Conservation (phyloP, 2,329 filamentous ascomycete genomes). For the Alternaria sp. region DNA sequence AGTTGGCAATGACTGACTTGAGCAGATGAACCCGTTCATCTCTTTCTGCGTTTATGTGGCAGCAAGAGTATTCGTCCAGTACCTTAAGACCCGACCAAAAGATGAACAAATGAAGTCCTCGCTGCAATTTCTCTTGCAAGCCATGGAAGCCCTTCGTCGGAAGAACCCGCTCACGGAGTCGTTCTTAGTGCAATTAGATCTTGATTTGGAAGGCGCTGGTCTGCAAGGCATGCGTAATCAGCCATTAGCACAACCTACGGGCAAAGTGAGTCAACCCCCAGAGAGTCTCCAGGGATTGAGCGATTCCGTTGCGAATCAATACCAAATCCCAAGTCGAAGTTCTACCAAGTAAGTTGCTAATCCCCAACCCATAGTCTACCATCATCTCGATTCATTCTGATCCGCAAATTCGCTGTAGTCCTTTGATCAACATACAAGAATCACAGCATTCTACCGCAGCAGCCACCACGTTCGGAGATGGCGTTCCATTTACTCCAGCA, state of each 20-base stretch:
- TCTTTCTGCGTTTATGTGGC: conserved; percentile 97
- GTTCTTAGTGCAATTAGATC: conserved; percentile 90
- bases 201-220: conserved; percentile 82
- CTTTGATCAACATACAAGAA: conserved; percentile 48
- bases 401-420: conserved; percentile 36
- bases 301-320: conserved; percentile 11
- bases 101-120: conserved; percentile 82
- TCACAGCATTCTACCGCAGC: conserved; percentile 36
- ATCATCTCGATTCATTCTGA: conserved; percentile 38
- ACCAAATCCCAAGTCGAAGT: not conserved
- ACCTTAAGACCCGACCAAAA: conserved; percentile 90
- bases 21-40: conserved; percentile 92
- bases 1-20: conserved; percentile 23
- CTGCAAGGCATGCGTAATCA: conserved; percentile 59
- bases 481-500: conserved; percentile 1
- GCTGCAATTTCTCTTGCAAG: conserved; percentile 87
- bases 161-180: conserved; percentile 93
- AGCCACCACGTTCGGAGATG: conserved; percentile 41
- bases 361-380: conserved; percentile 17
- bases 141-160: conserved; percentile 88
- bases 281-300: conserved; percentile 12
- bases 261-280: conserved; percentile 14
- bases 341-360: conserved; percentile 25
- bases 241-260: conserved; percentile 52
- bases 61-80: conserved; percentile 93